A percentile compares a stretch with the other conserved stretches of the same genome.
These are phyloP conservation scores for Penicillium verhagenii DNA, from an alignment of 495 filamentous ascomycete genomes.

Conservation along the genomic window DNA sequence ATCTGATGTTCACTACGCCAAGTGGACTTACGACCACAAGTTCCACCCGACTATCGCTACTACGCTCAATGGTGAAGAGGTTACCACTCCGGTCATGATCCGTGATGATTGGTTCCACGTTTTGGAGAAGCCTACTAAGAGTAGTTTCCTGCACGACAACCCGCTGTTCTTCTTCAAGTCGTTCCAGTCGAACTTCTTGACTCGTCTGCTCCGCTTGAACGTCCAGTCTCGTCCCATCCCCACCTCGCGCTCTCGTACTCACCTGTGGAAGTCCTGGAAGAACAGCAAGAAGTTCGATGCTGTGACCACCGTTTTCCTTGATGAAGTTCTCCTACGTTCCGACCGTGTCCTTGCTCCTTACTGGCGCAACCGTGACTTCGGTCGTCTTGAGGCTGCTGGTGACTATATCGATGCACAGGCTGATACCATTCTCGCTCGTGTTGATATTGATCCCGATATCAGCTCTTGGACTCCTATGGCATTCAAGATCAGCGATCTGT, in stretches of 20 bases:
- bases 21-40: slow-evolving; percentile 5
- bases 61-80: neutral
- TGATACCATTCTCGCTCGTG: slow-evolving; percentile 4
- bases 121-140: slow-evolving; percentile 2
- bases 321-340: slow-evolving; percentile 2
- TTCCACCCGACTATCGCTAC: slow-evolving; percentile 1
- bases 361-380: slow-evolving; percentile 4
- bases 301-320: neutral
- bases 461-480: slow-evolving; percentile 4
- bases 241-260: neutral
- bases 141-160: slow-evolving; percentile 4
- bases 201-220: neutral
- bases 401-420: slow-evolving; percentile 2
- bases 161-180: slow-evolving; percentile 4
- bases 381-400: neutral
- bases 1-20: neutral
- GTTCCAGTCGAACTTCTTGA: neutral
- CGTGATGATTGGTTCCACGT: slow-evolving; percentile 7
- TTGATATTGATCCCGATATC: slow-evolving; percentile 3
- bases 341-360: slow-evolving; percentile 2
- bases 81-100: neutral
- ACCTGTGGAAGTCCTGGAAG: slow-evolving; percentile 4
- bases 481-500: slow-evolving; percentile 5
- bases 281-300: slow-evolving; percentile 2
- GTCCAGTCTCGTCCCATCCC: neutral